Conservation (phyloP, 306 rosid genomes). For the Pterocarpus macrocarpus region DNA sequence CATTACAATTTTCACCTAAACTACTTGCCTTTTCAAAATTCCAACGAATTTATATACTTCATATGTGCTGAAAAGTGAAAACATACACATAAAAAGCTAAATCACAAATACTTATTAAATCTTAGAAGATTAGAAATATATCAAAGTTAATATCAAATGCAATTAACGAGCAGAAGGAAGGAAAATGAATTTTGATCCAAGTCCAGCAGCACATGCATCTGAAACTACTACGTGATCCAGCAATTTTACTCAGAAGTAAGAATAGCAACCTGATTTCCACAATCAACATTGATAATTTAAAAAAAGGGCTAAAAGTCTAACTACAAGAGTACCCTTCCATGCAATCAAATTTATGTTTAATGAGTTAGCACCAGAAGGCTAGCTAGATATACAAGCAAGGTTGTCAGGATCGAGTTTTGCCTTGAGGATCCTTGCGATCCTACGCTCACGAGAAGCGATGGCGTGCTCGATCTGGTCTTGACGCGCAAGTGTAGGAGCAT, state of each 20-base stretch:
- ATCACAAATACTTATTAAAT: background rate
- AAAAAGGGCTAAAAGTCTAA: too few relatives aligned
- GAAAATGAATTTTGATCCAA: background rate
- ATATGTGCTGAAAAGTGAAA: constrained; percentile 7
- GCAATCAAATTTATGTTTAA: constrained; percentile 13
- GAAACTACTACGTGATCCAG: constrained; percentile 24
- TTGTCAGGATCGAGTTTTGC: too few relatives aligned
- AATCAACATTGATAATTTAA: too few relatives aligned
- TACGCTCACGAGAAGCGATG: too few relatives aligned
- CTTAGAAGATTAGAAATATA: constrained; percentile 16
- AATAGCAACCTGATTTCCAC: too few relatives aligned
- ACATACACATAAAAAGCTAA: constrained; percentile 20
- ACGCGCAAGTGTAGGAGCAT: too few relatives aligned
- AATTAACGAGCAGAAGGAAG: background rate
- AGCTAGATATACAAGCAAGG: constrained; percentile 4
- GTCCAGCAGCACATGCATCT: background rate
- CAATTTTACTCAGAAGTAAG: too few relatives aligned
- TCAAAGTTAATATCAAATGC: constrained; percentile 10
- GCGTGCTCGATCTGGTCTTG: too few relatives aligned
- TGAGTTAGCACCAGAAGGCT: constrained; percentile 16
- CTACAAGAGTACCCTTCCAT: background rate
- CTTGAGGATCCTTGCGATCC: too few relatives aligned
- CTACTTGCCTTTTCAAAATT: background rate
- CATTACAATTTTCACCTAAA: constrained; percentile 4
- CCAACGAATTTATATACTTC: background rate